Percentiles rank a stretch among this genome's conserved stretches.
These are phyloP conservation scores for Collybia mongolica DNA, from an alignment of 768 basidiomycete species.

Conservation along the genomic window DNA sequence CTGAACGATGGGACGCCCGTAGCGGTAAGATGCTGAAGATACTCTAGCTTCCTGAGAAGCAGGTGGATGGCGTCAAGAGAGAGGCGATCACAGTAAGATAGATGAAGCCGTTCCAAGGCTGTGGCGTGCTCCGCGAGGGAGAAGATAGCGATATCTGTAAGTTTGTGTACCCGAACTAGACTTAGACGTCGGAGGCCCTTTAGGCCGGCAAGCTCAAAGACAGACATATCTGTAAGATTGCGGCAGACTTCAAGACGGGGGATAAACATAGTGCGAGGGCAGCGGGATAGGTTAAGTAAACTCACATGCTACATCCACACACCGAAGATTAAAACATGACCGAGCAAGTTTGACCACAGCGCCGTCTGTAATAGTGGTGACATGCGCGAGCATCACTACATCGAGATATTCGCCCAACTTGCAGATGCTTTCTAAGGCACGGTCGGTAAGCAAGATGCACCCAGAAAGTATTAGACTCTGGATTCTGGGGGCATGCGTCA, in stretches of 20 bases:
- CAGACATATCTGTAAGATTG: slow-evolving; percentile 79
- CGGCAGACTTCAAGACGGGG: slow-evolving; percentile 61
- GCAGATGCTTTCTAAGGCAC: slow-evolving; percentile 63
- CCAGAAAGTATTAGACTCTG: slow-evolving; percentile 77
- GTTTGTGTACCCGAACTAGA: slow-evolving; percentile 73
- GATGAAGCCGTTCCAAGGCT: slow-evolving; percentile 75
- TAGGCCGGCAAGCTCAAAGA: slow-evolving; percentile 76
- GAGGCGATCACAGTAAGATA: slow-evolving; percentile 84
- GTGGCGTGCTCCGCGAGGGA: slow-evolving; percentile 72
- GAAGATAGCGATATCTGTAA: slow-evolving; percentile 84
- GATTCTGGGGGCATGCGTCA: slow-evolving; percentile 73
- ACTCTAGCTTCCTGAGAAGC: slow-evolving; percentile 56
- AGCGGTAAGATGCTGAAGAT: slow-evolving; percentile 72
- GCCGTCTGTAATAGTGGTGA: slow-evolving; percentile 75
- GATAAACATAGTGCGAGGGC: slow-evolving; percentile 3
- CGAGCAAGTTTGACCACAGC: slow-evolving; percentile 69
- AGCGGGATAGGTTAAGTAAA: slow-evolving; percentile 16
- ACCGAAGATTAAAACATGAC: slow-evolving; percentile 69
- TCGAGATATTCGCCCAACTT: slow-evolving; percentile 76
- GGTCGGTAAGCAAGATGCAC: slow-evolving; percentile 74
- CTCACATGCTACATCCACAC: slow-evolving; percentile 87
- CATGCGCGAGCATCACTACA: slow-evolving; percentile 78
- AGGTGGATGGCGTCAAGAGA: slow-evolving; percentile 75
- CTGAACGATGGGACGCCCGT: slow-evolving; percentile 79
- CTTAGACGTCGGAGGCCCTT: slow-evolving; percentile 72